phyloP scores from a whole-genome alignment of 2,329 filamentous ascomycete species.

The Arthrobotrys sphaeroides region DNA sequence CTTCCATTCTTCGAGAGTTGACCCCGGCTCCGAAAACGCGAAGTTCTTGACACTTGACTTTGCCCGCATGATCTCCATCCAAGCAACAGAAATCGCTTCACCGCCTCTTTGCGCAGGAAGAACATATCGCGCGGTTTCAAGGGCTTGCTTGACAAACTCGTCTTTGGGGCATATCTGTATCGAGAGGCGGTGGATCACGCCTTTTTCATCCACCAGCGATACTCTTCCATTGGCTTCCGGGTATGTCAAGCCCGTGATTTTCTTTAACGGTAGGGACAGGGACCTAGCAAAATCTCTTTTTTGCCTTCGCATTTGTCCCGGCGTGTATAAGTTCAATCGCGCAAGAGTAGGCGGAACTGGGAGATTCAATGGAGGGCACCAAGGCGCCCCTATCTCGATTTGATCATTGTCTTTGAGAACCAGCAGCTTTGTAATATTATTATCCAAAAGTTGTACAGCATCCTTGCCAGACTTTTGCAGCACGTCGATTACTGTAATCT shows the following conservation, averaged over 20 bases:
- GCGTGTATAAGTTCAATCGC: slow-evolving; percentile 57
- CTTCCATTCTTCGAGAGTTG: slow-evolving; percentile 57
- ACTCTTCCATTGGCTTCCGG: slow-evolving; percentile 56
- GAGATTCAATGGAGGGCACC: slow-evolving; percentile 55
- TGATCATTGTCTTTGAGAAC: slow-evolving; percentile 57
- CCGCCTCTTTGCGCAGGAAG: slow-evolving; percentile 54
- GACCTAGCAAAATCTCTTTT: slow-evolving; percentile 57
- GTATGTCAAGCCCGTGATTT: slow-evolving; percentile 55
- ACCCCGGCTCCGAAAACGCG: slow-evolving; percentile 44
- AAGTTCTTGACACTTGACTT: slow-evolving; percentile 47
- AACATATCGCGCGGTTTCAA: slow-evolving; percentile 56
- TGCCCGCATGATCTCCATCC: slow-evolving; percentile 56
- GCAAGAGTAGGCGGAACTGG: slow-evolving; percentile 56
- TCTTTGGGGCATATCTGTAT: slow-evolving; percentile 57
- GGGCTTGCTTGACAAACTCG: slow-evolving; percentile 55
- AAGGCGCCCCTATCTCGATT: slow-evolving; percentile 56
- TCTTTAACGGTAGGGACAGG: slow-evolving; percentile 56
- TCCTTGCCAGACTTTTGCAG: slow-evolving; percentile 54
- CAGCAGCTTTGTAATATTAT: slow-evolving; percentile 55
- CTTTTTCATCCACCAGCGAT: slow-evolving; percentile 57
- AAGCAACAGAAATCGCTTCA: slow-evolving; percentile 56
- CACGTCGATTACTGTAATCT: slow-evolving; percentile 50
- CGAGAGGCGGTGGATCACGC: slow-evolving; percentile 56
- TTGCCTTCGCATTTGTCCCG: slow-evolving; percentile 56
- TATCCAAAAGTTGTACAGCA: slow-evolving; percentile 57